Percentiles rank a stretch among this genome's conserved stretches.
These are phyloP conservation scores for Nyctanthes arbortristis DNA, from an alignment of 257 asterid species.

Conservation along the genomic window DNA sequence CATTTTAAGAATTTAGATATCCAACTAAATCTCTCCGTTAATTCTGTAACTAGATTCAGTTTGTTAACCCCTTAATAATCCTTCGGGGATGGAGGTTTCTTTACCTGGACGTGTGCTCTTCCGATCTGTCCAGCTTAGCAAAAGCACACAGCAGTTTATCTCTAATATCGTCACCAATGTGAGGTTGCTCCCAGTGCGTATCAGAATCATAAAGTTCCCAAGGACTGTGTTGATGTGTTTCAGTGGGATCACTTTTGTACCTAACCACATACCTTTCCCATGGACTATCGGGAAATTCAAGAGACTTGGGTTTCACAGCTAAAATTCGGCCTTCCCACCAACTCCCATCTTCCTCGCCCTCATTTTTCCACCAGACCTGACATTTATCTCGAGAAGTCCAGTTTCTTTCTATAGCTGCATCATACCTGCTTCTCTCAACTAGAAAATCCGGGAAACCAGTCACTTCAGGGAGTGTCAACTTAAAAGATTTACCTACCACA, in stretches of 20 bases:
- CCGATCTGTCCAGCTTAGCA: slow-evolving; percentile 68
- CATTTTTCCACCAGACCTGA: slow-evolving; percentile 95
- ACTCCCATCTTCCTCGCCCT: slow-evolving; percentile 73
- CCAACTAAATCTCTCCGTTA: slow-evolving; percentile 10
- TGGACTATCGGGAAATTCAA: slow-evolving; percentile 88
- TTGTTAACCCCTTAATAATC: no score
- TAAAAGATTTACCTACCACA: slow-evolving; percentile 63
- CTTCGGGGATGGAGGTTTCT: neutral
- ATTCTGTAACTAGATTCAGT: no score
- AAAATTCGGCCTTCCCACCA: slow-evolving; percentile 97
- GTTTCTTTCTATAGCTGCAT: slow-evolving; percentile 72
- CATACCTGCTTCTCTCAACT: slow-evolving; percentile 83
- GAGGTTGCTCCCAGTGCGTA: slow-evolving; percentile 72
- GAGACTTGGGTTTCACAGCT: slow-evolving; percentile 63
- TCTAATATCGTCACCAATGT: slow-evolving; percentile 57
- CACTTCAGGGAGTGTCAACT: slow-evolving; percentile 79
- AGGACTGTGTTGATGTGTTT: slow-evolving; percentile 85
- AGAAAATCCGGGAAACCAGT: slow-evolving; percentile 91
- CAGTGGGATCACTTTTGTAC: slow-evolving; percentile 80
- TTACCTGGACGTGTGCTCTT: slow-evolving; percentile 62
- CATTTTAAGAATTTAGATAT: slow-evolving; percentile 12
- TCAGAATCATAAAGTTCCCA: slow-evolving; percentile 86
- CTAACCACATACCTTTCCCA: slow-evolving; percentile 87
- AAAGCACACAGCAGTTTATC: slow-evolving; percentile 53
- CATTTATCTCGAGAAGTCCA: slow-evolving; percentile 86